Evolutionary conservation across 371 early-diverging fungal species (phyloP).

Genomic region (Entomophthora muscae): DNA sequence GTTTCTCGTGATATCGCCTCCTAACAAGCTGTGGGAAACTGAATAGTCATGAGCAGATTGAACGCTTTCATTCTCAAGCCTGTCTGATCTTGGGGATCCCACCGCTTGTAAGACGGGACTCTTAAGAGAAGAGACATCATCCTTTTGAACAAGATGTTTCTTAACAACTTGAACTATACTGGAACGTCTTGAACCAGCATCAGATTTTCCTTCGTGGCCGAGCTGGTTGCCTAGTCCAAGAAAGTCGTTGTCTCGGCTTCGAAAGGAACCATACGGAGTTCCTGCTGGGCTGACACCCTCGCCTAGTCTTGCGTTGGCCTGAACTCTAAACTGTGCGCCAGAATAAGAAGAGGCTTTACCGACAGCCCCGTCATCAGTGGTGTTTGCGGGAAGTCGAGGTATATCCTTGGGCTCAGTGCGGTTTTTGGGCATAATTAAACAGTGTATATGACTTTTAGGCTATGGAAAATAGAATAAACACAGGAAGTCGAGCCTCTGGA

Average conservation of each 20-base stretch:
- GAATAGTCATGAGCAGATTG: slow-evolving; percentile 1
- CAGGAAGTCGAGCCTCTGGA: too few relatives aligned
- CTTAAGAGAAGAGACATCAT: not conserved
- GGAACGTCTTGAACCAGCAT: not conserved
- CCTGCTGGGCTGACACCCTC: not conserved
- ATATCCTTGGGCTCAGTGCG: not conserved
- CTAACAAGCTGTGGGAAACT: slow-evolving; percentile 21
- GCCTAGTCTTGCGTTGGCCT: not conserved
- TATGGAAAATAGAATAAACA: too few relatives aligned
- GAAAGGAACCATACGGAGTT: not conserved
- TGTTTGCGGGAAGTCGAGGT: not conserved
- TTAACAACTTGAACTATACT: not conserved
- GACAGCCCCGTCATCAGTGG: not conserved
- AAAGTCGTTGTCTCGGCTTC: not conserved
- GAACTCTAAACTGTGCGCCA: not conserved
- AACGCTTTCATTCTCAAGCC: not conserved
- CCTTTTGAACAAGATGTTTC: not conserved
- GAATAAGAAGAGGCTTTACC: not conserved
- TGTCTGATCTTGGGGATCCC: not conserved
- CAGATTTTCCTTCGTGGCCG: not conserved
- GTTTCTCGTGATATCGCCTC: slow-evolving; percentile 67
- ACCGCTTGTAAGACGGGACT: not conserved
- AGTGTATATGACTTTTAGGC: too few relatives aligned
- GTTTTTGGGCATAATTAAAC: not conserved
- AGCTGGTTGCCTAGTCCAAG: not conserved